Conservation (phyloP, 257 asterid species). For the Penstemon eatonii region DNA sequence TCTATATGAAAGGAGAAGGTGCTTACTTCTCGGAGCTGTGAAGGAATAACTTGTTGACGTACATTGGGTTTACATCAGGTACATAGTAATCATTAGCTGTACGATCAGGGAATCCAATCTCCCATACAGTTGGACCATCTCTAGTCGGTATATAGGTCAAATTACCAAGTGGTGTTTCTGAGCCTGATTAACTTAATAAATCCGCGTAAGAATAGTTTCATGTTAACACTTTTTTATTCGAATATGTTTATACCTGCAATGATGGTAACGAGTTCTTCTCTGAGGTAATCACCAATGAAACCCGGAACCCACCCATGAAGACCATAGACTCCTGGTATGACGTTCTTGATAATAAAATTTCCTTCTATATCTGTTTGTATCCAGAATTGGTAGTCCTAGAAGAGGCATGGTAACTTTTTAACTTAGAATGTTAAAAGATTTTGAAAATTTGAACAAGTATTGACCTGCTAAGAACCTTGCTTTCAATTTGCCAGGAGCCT, state of each 20-base stretch:
- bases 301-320: conserved; percentile 63
- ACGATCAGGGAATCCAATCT: conserved; percentile 55
- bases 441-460: not conserved
- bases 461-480: conserved; percentile 43
- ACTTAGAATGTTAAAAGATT: not conserved
- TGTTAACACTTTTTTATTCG: too few relatives aligned
- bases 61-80: conserved; percentile 54
- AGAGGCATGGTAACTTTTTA: not conserved
- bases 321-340: conserved; percentile 44
- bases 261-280: conserved; percentile 37
- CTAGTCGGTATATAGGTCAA: conserved; percentile 41
- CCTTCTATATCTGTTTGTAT: conserved; percentile 46
- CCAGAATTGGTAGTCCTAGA: conserved; percentile 55
- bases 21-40: conserved; percentile 57
- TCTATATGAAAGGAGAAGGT: not conserved
- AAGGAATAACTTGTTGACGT: conserved; percentile 49
- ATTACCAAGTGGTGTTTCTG: conserved; percentile 45
- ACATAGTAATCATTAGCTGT: conserved; percentile 43
- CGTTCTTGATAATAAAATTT: conserved; percentile 43
- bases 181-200: conserved; percentile 31
- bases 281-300: conserved; percentile 48
- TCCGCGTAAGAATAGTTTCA: not conserved
- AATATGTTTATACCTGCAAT: conserved; percentile 33
- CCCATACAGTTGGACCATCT: conserved; percentile 54
- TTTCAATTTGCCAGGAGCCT: conserved; percentile 62